These are phyloP conservation scores for Meredithiella fracta DNA, from an alignment of 2,329 filamentous ascomycete species.

Conservation along the genomic window DNA sequence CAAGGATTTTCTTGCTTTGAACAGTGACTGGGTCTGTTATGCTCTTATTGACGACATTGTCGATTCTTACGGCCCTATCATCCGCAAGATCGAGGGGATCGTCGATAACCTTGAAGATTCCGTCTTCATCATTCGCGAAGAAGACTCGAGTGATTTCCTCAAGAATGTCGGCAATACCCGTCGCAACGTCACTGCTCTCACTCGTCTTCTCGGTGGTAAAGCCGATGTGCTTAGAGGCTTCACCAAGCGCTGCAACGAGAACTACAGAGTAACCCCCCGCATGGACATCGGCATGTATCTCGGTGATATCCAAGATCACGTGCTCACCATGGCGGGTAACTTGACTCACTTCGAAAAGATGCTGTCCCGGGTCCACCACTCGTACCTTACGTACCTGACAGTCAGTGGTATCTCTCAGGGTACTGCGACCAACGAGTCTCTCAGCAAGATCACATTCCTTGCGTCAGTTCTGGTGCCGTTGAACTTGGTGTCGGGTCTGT, in stretches of 20 bases:
- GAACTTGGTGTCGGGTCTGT: slow-evolving; percentile 75
- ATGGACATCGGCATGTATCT: slow-evolving; percentile 95
- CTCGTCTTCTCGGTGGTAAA: slow-evolving; percentile 87
- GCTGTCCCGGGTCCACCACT: slow-evolving; percentile 81
- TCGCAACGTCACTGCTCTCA: slow-evolving; percentile 85
- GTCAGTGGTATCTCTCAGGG: slow-evolving; percentile 83
- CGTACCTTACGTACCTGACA: slow-evolving; percentile 86
- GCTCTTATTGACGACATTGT: slow-evolving; percentile 97
- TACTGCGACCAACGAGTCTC: slow-evolving; percentile 70
- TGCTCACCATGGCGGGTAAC: slow-evolving; percentile 98
- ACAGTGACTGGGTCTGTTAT: slow-evolving; percentile 98
- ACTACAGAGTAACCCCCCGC: slow-evolving; percentile 84
- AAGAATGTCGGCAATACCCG: slow-evolving; percentile 77
- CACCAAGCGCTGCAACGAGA: slow-evolving; percentile 96
- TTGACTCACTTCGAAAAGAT: slow-evolving; percentile 95
- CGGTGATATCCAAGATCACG: slow-evolving; percentile 96
- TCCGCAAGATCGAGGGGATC: slow-evolving; percentile 70
- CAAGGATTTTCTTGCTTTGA: slow-evolving; percentile 87
- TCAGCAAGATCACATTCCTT: slow-evolving; percentile 89
- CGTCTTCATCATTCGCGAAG: slow-evolving; percentile 78
- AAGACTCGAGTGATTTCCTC: slow-evolving; percentile 77
- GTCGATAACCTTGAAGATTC: slow-evolving; percentile 90
- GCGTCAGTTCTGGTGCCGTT: slow-evolving; percentile 92
- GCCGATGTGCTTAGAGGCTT: slow-evolving; percentile 97
- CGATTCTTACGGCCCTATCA: slow-evolving; percentile 82